A percentile compares a stretch with the other conserved stretches of the same genome.
Evolutionary conservation across 208 protist genomes (phyloP).

Genomic region (Plasmodiophora brassicae): DNA sequence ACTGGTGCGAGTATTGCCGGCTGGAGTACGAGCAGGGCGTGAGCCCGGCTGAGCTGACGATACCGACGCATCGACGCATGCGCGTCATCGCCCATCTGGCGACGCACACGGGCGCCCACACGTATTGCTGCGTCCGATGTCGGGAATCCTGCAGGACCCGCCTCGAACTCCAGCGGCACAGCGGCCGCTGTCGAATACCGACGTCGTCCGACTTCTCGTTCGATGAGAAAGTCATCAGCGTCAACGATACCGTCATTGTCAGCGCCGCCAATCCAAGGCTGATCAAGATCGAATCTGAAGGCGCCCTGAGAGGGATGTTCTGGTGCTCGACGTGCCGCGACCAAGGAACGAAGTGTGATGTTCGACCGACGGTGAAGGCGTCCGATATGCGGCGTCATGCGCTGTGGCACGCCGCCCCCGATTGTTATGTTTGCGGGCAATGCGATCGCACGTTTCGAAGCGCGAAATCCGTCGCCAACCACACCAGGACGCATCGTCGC

Average conservation of each 20-base stretch:
- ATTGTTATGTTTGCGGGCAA: background rate
- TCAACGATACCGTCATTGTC: background rate
- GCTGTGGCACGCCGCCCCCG: background rate
- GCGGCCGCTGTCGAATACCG: too few species aligned
- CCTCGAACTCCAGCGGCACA: background rate
- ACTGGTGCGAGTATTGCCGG: constrained; percentile 22
- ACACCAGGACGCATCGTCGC: background rate
- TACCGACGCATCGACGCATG: background rate
- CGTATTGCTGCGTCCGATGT: background rate
- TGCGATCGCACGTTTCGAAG: background rate
- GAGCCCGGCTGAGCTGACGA: background rate
- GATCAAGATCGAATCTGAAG: constrained; percentile 18
- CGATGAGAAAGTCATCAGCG: background rate
- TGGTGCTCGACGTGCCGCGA: constrained; percentile 26
- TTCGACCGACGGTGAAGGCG: background rate
- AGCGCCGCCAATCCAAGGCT: background rate
- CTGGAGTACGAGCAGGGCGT: background rate
- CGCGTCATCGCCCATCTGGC: background rate
- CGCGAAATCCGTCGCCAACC: constrained; percentile 6
- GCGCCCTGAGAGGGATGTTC: background rate
- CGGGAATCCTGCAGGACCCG: background rate
- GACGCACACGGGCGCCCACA: background rate
- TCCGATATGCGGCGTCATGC: constrained; percentile 22
- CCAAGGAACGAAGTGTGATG: background rate
- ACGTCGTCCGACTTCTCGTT: background rate